These are phyloP conservation scores for Erigeron philadelphicus DNA, from an alignment of 140 eudicot species.

Conservation along the genomic window DNA sequence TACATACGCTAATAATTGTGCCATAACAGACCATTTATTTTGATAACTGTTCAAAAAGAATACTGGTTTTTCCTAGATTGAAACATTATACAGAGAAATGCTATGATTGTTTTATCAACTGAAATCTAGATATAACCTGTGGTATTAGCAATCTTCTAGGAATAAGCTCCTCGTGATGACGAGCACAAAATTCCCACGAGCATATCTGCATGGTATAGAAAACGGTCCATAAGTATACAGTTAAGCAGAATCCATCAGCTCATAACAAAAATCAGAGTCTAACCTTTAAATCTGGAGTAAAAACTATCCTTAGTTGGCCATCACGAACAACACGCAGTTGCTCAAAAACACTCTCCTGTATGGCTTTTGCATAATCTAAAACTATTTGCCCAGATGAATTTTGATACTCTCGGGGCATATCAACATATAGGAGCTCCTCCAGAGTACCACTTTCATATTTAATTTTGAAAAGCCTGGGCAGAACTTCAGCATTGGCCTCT, in stretches of 20 bases:
- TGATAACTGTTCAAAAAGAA: neutral
- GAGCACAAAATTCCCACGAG: slow-evolving; percentile 99
- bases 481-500: slow-evolving; percentile 96
- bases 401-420: slow-evolving; percentile 84
- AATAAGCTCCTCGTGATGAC: slow-evolving; percentile 94
- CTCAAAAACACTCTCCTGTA: slow-evolving; percentile 94
- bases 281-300: slow-evolving; percentile 94
- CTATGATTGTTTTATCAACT: neutral
- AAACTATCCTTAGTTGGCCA: slow-evolving; percentile 85
- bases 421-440: slow-evolving; percentile 89
- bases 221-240: neutral
- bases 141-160: slow-evolving; percentile 86
- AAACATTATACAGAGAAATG: neutral
- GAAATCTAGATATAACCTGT: slow-evolving; percentile 48
- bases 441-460: slow-evolving; percentile 95
- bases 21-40: neutral
- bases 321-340: slow-evolving; percentile 96
- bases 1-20: neutral
- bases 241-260: neutral
- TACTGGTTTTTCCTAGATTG: neutral
- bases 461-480: slow-evolving; percentile 87
- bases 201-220: slow-evolving; percentile 49
- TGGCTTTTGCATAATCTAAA: slow-evolving; percentile 89
- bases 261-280: neutral
- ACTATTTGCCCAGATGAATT: slow-evolving; percentile 94